Conservation (phyloP, 441 rosid species). For the Geranium incanum region DNA sequence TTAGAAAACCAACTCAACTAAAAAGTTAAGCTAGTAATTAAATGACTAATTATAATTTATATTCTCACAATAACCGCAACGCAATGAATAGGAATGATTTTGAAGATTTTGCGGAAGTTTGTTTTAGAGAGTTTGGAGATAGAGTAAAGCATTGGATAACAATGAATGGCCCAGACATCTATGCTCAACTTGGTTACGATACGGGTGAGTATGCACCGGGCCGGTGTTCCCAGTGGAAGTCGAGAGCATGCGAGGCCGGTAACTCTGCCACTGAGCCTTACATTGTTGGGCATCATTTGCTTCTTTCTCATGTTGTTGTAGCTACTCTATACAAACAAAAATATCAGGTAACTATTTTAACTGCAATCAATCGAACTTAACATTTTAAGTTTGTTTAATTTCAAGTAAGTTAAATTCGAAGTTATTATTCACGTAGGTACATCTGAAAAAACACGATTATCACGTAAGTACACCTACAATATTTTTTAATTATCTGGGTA, state of each 20-base stretch:
- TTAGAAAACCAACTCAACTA: too few species aligned
- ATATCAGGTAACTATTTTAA: constrained; percentile 31
- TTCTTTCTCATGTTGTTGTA: constrained; percentile 64
- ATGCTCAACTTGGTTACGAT: constrained; percentile 31
- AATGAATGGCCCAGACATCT: constrained; percentile 47
- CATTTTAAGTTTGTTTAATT: too few species aligned
- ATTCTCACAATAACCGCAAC: too few species aligned
- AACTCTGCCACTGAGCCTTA: constrained; percentile 59
- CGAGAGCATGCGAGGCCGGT: constrained; percentile 34
- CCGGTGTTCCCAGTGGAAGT: constrained; percentile 41
- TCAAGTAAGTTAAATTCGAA: too few species aligned
- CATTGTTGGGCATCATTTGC: constrained; percentile 35
- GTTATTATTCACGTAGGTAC: too few species aligned
- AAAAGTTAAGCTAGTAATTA: too few species aligned
- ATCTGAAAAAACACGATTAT: too few species aligned
- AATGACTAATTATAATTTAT: too few species aligned
- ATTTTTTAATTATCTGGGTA: too few species aligned
- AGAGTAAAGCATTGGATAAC: constrained; percentile 67
- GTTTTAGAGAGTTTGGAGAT: constrained; percentile 53
- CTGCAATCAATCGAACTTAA: too few species aligned
- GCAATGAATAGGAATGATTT: constrained; percentile 48
- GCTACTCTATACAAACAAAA: constrained; percentile 35
- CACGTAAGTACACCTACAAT: too few species aligned
- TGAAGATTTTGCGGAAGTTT: constrained; percentile 35
- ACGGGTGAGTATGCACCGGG: constrained; percentile 33